These are phyloP conservation scores for Hypoxylon fragiforme DNA, from an alignment of 495 filamentous ascomycete genomes.

Conservation along the genomic window DNA sequence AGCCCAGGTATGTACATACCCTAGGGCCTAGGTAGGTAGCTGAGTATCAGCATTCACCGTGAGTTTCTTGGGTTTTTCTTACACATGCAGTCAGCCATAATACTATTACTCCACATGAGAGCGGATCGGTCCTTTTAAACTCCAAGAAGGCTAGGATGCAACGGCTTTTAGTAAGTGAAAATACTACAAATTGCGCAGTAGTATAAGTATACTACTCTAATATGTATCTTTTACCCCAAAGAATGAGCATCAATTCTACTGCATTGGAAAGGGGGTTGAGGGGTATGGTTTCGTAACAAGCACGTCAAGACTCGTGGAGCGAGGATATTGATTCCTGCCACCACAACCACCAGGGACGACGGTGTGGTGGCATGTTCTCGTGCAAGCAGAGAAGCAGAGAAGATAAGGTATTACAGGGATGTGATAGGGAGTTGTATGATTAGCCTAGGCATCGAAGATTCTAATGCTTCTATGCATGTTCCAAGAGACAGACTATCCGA, in stretches of 20 bases:
- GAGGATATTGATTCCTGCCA: constrained; percentile 23
- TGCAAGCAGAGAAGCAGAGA: constrained; percentile 6
- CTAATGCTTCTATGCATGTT: constrained; percentile 33
- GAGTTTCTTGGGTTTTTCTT: constrained; percentile 21
- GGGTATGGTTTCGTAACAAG: no score
- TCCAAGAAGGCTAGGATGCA: constrained; percentile 1
- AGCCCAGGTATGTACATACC: not conserved
- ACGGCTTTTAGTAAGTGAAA: no score
- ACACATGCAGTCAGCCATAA: constrained; percentile 19
- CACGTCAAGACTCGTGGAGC: not conserved
- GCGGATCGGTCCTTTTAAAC: constrained; percentile 18
- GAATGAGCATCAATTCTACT: not conserved
- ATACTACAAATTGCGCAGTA: no score
- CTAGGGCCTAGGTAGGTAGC: not conserved
- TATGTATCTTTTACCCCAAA: no score
- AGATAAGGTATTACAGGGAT: constrained; percentile 15
- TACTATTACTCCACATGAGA: constrained; percentile 1
- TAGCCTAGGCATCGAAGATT: no score
- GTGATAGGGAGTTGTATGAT: not conserved
- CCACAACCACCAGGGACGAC: constrained; percentile 7
- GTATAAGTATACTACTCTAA: no score
- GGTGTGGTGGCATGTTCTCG: constrained; percentile 8
- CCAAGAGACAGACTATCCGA: not conserved
- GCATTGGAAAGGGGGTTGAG: constrained; percentile 22
- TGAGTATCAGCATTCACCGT: not conserved